Base-by-base conservation (phyloP, 2,329 filamentous ascomycete genomes). In the Neospermospora avenae region DNA sequence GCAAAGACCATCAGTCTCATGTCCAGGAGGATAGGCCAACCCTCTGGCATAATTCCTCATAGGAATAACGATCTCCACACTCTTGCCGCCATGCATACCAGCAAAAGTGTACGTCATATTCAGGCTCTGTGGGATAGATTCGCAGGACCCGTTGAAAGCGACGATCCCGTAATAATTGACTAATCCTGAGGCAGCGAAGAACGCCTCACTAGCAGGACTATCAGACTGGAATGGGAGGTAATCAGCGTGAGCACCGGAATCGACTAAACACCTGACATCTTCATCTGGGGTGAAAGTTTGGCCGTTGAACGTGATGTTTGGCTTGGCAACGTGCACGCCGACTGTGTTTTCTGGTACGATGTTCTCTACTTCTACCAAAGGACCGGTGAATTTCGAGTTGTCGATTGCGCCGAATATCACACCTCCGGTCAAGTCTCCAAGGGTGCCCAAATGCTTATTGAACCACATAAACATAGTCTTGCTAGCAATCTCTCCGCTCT, bases 391-490 rank as follows among this genome's bases (percentile, higher is more conserved):
- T 61, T 75, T 75, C 35, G 69, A 69, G 2, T 60, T 66, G 53
- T 74, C 72, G 52, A 75, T 67, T n/a, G 69, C 73, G 46, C 74
- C 73, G 58, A 74, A 70, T 4, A 75, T 63, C 2, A 67, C 67
- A 20, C 68, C 69, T 49, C 74, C 74, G 0, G 65, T 69, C 54
- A 68, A 70, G 11, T 69, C 68, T 31, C 65, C 69, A 3, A 63
- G 10, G 4, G 53, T 24, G 3, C 58, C 59, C 6, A 69, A 66
- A 10, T 68, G 62, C 53, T 69, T 63, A 56, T 74, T 71, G 61
- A 75, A 74, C 72, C 73, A 75, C 67, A 74, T 69, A 4, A 63
- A 63, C 65, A 72, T 67, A 7, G 74, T 71, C 20, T 69, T 63
- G 22, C 68, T 67, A 5, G 61, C 64, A 45, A 74, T 71, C 20